Evolutionary conservation across 768 basidiomycete genomes (phyloP).

Genomic region (Termitomyces sp.): DNA sequence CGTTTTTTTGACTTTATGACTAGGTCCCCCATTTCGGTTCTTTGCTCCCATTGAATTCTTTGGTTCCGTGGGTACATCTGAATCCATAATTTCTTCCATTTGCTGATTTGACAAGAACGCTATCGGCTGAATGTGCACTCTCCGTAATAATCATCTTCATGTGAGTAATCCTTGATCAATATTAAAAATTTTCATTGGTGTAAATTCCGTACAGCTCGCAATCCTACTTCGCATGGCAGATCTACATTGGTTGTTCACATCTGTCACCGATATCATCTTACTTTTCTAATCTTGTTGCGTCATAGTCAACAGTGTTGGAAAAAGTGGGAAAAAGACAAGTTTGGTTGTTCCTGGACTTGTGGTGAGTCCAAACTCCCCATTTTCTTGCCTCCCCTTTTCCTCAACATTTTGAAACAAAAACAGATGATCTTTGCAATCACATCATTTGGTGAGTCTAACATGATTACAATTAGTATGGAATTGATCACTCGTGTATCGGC

Average conservation of each 20-base stretch:
- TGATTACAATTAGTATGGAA: not conserved
- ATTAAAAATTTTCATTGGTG: not conserved
- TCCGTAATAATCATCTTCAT: slow-evolving; percentile 32
- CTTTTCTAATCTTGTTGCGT: not conserved
- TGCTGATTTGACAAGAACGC: slow-evolving; percentile 19
- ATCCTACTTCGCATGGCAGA: slow-evolving; percentile 30
- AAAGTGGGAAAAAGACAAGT: slow-evolving; percentile 2
- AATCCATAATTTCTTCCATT: not conserved
- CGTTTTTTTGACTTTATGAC: not conserved
- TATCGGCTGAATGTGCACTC: slow-evolving; percentile 29
- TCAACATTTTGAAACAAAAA: not conserved
- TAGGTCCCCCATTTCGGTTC: slow-evolving; percentile 35
- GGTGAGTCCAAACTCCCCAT: not conserved
- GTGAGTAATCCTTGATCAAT: slow-evolving; percentile 14
- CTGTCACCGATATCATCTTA: not conserved
- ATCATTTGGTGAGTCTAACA: slow-evolving; percentile 1
- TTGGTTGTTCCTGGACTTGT: slow-evolving; percentile 13
- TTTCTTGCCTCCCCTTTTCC: not conserved
- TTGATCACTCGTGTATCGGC: not conserved
- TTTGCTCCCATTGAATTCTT: slow-evolving; percentile 21
- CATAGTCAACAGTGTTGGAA: slow-evolving; percentile 2
- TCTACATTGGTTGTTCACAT: slow-evolving; percentile 22
- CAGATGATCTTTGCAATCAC: slow-evolving; percentile 7
- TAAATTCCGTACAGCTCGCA: slow-evolving; percentile 26
- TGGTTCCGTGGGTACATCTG: slow-evolving; percentile 23